These are phyloP conservation scores for Suillus occidentalis DNA, from an alignment of 768 basidiomycete genomes.

Conservation along the genomic window DNA sequence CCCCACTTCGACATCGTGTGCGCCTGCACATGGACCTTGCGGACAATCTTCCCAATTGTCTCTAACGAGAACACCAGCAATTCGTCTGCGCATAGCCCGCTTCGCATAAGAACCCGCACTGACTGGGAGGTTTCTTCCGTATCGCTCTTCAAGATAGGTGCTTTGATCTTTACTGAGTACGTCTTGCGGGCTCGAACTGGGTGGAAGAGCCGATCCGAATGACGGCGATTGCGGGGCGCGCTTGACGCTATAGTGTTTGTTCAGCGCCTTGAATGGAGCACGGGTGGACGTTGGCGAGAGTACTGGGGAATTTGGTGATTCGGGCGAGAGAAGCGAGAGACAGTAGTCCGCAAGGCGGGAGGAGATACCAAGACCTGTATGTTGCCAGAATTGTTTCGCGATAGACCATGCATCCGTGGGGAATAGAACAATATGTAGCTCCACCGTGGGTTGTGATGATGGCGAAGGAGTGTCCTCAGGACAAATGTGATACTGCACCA, in stretches of 20 bases:
- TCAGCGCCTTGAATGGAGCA: conserved; percentile 43
- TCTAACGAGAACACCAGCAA: conserved; percentile 80
- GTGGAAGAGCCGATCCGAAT: conserved; percentile 10
- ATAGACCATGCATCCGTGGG: conserved; percentile 55
- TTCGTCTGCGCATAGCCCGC: conserved; percentile 79
- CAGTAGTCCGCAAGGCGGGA: conserved; percentile 85
- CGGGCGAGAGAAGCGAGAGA: conserved; percentile 60
- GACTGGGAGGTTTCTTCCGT: conserved; percentile 85
- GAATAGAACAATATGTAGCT: conserved; percentile 84
- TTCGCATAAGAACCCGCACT: conserved; percentile 79
- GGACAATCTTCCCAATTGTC: conserved; percentile 44
- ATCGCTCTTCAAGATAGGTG: conserved; percentile 89
- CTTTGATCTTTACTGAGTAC: conserved; percentile 59
- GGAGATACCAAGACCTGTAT: conserved; percentile 87
- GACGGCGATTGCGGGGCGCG: conserved; percentile 14
- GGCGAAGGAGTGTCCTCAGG: conserved; percentile 46
- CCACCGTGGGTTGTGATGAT: conserved; percentile 28
- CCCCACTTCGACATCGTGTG: conserved; percentile 47
- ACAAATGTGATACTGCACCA: conserved; percentile 71
- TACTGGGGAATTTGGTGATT: conserved; percentile 30
- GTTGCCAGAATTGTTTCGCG: conserved; percentile 96
- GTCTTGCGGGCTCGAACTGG: conserved; percentile 35
- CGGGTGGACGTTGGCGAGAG: conserved; percentile 23
- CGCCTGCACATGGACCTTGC: conserved; percentile 42
- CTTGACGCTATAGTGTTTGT: conserved; percentile 57